A percentile compares a stretch with the other conserved stretches of the same genome.
Evolutionary conservation across 345 rosid species (phyloP).

Genomic region (Kandelia obovata): DNA sequence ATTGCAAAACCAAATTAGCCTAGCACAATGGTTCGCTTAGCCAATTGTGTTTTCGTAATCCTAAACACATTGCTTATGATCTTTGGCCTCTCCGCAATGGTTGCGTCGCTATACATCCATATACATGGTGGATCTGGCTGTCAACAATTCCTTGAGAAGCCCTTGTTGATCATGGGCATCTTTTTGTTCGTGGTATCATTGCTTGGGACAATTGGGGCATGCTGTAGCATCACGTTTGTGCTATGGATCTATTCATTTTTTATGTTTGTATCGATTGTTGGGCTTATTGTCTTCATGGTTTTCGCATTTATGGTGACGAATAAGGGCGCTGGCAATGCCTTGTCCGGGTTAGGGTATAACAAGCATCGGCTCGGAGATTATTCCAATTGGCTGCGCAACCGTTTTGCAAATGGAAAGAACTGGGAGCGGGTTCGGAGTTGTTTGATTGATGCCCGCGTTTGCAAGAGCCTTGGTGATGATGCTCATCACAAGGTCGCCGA

Average conservation of each 20-base stretch:
- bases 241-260: conserved; percentile 22
- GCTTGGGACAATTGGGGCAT: conserved; percentile 32
- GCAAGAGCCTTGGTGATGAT: conserved; percentile 5
- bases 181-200: conserved; percentile 18
- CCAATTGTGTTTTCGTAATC: conserved; percentile 14
- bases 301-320: conserved; percentile 36
- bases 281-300: conserved; percentile 17
- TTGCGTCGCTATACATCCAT: conserved; percentile 4
- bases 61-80: conserved; percentile 15
- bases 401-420: conserved; percentile 24
- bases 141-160: conserved; percentile 24
- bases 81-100: conserved; percentile 18
- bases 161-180: conserved; percentile 24
- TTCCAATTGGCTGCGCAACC: conserved; percentile 31
- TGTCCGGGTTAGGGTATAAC: conserved; percentile 23
- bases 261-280: conserved; percentile 22
- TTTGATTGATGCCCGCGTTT: conserved; percentile 26
- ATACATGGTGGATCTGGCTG: conserved; percentile 21
- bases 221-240: conserved; percentile 16
- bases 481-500: not conserved
- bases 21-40: conserved; percentile 15
- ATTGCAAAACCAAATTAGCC: no score
- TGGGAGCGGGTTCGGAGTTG: conserved; percentile 35
- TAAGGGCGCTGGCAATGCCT: conserved; percentile 15
- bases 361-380: conserved; percentile 28